phyloP scores from a whole-genome alignment of 805 yeast species.

The Cyberlindnera maclurae region DNA sequence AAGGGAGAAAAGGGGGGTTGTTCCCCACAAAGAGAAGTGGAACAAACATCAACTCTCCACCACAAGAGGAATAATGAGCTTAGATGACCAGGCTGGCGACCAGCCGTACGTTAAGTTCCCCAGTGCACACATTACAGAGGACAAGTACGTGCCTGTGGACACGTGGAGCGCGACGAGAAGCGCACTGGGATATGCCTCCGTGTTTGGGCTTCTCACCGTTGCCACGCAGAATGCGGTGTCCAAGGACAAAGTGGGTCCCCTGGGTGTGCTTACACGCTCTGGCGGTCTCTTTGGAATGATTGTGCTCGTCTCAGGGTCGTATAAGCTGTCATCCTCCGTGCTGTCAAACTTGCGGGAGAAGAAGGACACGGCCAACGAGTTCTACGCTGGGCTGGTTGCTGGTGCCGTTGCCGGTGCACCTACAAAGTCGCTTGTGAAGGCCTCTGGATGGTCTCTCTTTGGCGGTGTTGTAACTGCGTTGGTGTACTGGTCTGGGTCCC shows the following conservation, averaged over 20 bases:
- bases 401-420: conserved; percentile 34
- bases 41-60: too few relatives aligned
- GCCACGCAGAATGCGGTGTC: conserved; percentile 39
- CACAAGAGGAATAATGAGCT: too few relatives aligned
- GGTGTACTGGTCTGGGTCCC: conserved; percentile 44
- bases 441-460: conserved; percentile 40
- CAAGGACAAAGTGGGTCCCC: conserved; percentile 33
- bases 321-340: conserved; percentile 33
- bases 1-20: too few relatives aligned
- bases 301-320: conserved; percentile 46
- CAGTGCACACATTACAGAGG: conserved; percentile 19
- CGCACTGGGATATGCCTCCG: conserved; percentile 37
- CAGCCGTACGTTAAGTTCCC: conserved; percentile 15
- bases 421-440: conserved; percentile 30
- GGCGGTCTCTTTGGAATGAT: conserved; percentile 31
- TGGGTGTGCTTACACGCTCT: conserved; percentile 25
- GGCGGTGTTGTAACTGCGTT: conserved; percentile 39
- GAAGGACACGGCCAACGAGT: conserved; percentile 56
- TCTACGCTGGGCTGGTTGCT: conserved; percentile 40
- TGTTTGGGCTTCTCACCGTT: conserved; percentile 42
- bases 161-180: conserved; percentile 43
- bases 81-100: not conserved
- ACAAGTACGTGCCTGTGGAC: conserved; percentile 49
- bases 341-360: conserved; percentile 54
- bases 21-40: too few relatives aligned